phyloP scores from a whole-genome alignment of 2,329 filamentous ascomycete genomes.

The Clathrospora elynae region DNA sequence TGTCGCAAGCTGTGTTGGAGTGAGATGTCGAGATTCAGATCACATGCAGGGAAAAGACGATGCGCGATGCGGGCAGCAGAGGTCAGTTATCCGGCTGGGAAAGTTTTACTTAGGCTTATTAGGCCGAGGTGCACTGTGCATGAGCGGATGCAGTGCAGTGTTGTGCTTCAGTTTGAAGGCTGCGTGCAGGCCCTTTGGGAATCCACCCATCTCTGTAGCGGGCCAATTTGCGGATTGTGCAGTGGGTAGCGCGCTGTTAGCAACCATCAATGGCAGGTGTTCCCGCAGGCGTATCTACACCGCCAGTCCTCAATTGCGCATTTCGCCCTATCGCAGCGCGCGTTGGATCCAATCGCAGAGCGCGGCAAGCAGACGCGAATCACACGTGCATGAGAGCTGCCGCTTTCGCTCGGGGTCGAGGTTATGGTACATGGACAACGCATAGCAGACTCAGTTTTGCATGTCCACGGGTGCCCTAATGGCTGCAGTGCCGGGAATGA shows the following conservation, averaged over 20 bases:
- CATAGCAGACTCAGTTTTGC: slow-evolving; percentile 30
- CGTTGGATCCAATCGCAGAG: slow-evolving; percentile 22
- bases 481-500: slow-evolving; percentile 4
- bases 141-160: slow-evolving; percentile 19
- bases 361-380: slow-evolving; percentile 24
- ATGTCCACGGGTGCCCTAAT: slow-evolving; percentile 1
- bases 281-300: slow-evolving; percentile 24
- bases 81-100: slow-evolving; percentile 22
- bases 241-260: slow-evolving; percentile 18
- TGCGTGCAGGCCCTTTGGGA: slow-evolving; percentile 17
- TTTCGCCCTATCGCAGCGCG: slow-evolving; percentile 12
- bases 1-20: slow-evolving; percentile 12
- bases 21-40: slow-evolving; percentile 24
- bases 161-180: slow-evolving; percentile 15
- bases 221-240: slow-evolving; percentile 18
- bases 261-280: slow-evolving; percentile 11
- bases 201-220: slow-evolving; percentile 21
- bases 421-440: slow-evolving; percentile 29
- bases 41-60: slow-evolving; percentile 27
- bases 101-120: slow-evolving; percentile 29
- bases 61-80: slow-evolving; percentile 24
- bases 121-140: slow-evolving; percentile 28
- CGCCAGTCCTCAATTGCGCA: slow-evolving; percentile 33
- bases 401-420: slow-evolving; percentile 17
- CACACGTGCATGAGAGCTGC: slow-evolving; percentile 27